Percentiles rank a stretch among this genome's conserved stretches.
These are phyloP conservation scores for Goffeauzyma gilvescens DNA, from an alignment of 768 basidiomycete species.

Conservation along the genomic window DNA sequence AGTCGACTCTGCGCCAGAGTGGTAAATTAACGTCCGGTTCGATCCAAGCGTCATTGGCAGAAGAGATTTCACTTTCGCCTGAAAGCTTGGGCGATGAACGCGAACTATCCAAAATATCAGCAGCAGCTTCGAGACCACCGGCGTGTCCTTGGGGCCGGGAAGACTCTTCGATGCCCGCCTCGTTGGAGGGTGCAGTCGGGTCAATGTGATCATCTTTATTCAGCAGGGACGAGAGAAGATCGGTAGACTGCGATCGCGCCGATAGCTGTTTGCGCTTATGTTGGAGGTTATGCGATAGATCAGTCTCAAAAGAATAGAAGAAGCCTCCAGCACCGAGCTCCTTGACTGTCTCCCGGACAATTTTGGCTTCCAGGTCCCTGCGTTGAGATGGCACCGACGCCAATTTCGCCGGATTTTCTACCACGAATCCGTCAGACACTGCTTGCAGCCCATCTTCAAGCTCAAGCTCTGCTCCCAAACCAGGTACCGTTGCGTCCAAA, in stretches of 20 bases:
- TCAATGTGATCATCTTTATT: slow-evolving; percentile 33
- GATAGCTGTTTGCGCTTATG: slow-evolving; percentile 21
- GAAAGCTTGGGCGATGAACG: too few species aligned
- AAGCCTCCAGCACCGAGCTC: slow-evolving; percentile 49
- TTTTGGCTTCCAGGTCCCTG: slow-evolving; percentile 58
- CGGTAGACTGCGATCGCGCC: slow-evolving; percentile 12
- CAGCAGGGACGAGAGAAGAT: slow-evolving; percentile 20
- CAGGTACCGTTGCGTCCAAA: slow-evolving; percentile 6
- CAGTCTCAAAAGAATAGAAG: slow-evolving; percentile 76
- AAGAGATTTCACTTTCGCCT: slow-evolving; percentile 1
- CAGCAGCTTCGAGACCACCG: slow-evolving; percentile 5
- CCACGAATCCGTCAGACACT: too few species aligned
- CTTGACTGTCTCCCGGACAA: slow-evolving; percentile 55
- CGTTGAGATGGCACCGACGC: slow-evolving; percentile 11
- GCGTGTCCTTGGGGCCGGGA: background rate
- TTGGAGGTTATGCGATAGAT: slow-evolving; percentile 35
- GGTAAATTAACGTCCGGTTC: slow-evolving; percentile 66
- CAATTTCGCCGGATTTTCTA: background rate
- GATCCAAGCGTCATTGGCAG: slow-evolving; percentile 33
- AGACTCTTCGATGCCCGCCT: slow-evolving; percentile 23
- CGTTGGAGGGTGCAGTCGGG: slow-evolving; percentile 66
- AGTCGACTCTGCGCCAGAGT: slow-evolving; percentile 75
- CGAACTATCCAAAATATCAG: slow-evolving; percentile 13
- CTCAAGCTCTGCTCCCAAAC: slow-evolving; percentile 2
- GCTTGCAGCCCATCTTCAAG: slow-evolving; percentile 8